Conservation (phyloP, 805 yeast species). For the Yamadazyma philogaea region DNA sequence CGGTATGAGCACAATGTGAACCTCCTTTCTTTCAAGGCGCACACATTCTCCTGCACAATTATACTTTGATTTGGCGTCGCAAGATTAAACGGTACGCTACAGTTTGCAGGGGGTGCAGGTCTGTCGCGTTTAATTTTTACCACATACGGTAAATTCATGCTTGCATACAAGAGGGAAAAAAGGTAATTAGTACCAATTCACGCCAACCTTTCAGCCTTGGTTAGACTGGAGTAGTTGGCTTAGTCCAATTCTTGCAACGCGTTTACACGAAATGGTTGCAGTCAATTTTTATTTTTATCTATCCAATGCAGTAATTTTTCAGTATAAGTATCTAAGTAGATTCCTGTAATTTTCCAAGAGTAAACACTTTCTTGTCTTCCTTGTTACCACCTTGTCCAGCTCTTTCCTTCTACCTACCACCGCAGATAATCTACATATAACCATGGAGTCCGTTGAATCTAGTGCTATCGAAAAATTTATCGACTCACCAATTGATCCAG, state of each 20-base stretch:
- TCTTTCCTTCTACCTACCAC: not conserved
- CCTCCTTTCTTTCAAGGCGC: too few species aligned
- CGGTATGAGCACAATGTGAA: too few species aligned
- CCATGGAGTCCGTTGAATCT: slow-evolving; percentile 23
- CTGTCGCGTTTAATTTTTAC: not conserved
- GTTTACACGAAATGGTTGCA: not conserved
- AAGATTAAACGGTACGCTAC: not conserved
- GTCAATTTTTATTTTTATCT: not conserved
- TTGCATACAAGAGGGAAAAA: not conserved
- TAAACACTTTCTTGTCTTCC: not conserved
- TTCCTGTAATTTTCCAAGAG: not conserved
- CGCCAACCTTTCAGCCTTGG: not conserved
- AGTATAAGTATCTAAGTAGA: slow-evolving; percentile 1
- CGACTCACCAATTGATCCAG: slow-evolving; percentile 68
- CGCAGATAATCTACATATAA: not conserved
- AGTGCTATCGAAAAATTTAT: slow-evolving; percentile 58
- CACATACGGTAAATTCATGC: not conserved
- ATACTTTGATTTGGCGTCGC: not conserved
- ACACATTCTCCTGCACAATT: not conserved
- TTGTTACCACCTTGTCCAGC: not conserved
- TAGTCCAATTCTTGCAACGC: not conserved
- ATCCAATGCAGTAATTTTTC: not conserved
- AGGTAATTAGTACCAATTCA: not conserved
- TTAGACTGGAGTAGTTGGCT: not conserved
- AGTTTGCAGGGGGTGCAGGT: not conserved